Conservation (phyloP, 2,329 filamentous ascomycete genomes). For the Aspergillus thermomutatus region DNA sequence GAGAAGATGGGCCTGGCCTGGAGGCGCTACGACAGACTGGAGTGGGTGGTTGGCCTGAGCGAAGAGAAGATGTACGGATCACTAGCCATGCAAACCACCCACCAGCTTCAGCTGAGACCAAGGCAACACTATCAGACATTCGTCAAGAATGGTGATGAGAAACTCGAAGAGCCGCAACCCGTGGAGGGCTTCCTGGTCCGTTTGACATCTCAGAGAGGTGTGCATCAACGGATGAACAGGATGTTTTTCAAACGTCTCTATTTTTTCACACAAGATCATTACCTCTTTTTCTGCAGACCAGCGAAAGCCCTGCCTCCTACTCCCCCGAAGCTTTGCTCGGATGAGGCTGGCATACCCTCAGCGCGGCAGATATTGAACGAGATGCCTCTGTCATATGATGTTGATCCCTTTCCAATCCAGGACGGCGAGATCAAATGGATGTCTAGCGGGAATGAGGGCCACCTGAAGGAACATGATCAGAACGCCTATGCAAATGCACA, state of each 20-base stretch:
- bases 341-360: slow-evolving; percentile 49
- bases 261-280: slow-evolving; percentile 62
- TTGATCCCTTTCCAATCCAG: slow-evolving; percentile 59
- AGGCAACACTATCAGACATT: slow-evolving; percentile 62
- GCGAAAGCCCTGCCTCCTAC: slow-evolving; percentile 58
- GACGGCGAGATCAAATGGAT: slow-evolving; percentile 57
- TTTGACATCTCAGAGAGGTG: slow-evolving; percentile 61
- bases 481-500: slow-evolving; percentile 59
- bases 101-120: slow-evolving; percentile 63
- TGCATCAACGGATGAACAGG: slow-evolving; percentile 55
- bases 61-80: slow-evolving; percentile 68
- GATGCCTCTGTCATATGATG: slow-evolving; percentile 59
- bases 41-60: slow-evolving; percentile 65
- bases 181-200: slow-evolving; percentile 65
- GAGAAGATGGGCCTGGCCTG: slow-evolving; percentile 64
- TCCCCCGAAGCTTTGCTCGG: slow-evolving; percentile 51
- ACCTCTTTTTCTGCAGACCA: slow-evolving; percentile 60
- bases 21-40: slow-evolving; percentile 66
- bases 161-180: slow-evolving; percentile 57
- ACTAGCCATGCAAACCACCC: slow-evolving; percentile 63
- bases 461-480: slow-evolving; percentile 51
- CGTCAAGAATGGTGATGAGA: slow-evolving; percentile 36
- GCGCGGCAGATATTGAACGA: slow-evolving; percentile 53
- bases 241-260: slow-evolving; percentile 65
- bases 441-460: slow-evolving; percentile 43